Conservation (phyloP, 306 rosid genomes). For the Castanospermum australe region DNA sequence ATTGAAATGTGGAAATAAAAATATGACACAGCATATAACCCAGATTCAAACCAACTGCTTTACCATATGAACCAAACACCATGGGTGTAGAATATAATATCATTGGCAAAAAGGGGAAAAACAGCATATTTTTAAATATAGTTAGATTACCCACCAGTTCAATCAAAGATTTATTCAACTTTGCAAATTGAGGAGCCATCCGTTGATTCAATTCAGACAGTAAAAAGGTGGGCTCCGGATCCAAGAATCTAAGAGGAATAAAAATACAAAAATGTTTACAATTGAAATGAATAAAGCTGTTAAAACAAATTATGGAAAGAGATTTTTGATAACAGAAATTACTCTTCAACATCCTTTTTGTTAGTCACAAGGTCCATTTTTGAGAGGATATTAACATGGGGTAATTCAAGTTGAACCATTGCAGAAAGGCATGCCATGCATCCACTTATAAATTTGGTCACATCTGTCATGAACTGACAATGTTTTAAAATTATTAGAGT, state of each 20-base stretch:
- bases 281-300: neutral
- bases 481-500: neutral
- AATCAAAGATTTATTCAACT: conserved; percentile 84
- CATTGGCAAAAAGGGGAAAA: neutral
- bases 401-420: conserved; percentile 85
- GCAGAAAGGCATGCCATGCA: conserved; percentile 91
- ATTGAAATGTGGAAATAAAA: neutral
- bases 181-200: conserved; percentile 88
- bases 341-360: conserved; percentile 82
- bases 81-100: neutral
- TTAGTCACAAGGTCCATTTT: conserved; percentile 89
- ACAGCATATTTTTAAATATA: neutral
- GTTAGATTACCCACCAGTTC: conserved; percentile 53
- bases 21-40: neutral
- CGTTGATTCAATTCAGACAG: conserved; percentile 75
- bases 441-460: conserved; percentile 93
- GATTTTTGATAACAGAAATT: conserved; percentile 8
- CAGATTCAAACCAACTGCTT: neutral
- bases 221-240: conserved; percentile 71
- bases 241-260: conserved; percentile 58
- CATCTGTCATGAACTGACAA: conserved; percentile 79
- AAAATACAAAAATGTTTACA: neutral
- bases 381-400: conserved; percentile 92
- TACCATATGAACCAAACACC: conserved; percentile 14
- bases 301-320: neutral